A percentile compares a stretch with the other conserved stretches of the same genome.
phyloP scores from a whole-genome alignment of 371 early-diverging fungal species.

The Apophysomyces ossiformis region DNA sequence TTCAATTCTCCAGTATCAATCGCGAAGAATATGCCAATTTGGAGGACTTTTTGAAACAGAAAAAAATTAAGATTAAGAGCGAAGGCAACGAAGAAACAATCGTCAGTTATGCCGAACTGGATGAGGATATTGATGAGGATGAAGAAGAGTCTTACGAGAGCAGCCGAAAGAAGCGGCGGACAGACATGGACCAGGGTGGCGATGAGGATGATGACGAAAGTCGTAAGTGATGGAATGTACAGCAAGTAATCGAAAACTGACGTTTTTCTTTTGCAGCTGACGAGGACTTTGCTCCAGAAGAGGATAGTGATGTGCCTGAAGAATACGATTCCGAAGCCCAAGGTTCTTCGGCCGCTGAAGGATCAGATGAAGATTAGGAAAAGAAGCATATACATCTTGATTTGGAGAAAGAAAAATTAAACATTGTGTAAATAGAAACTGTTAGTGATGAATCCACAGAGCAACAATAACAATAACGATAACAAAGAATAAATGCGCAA shows the following conservation, averaged over 20 bases:
- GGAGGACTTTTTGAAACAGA: conserved; percentile 78
- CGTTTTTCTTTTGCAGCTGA: conserved; percentile 61
- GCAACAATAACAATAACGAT: not conserved
- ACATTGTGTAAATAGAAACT: conserved; percentile 5
- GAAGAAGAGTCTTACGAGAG: conserved; percentile 31
- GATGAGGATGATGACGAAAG: conserved; percentile 68
- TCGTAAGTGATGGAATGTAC: conserved; percentile 42
- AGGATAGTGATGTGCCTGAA: conserved; percentile 88
- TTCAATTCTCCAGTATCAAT: conserved; percentile 86
- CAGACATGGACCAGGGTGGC: conserved; percentile 39
- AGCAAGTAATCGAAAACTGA: not conserved
- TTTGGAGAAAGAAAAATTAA: no score
- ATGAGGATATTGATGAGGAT: conserved; percentile 65
- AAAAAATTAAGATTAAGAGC: conserved; percentile 85
- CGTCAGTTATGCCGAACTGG: conserved; percentile 65
- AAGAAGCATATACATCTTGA: no score
- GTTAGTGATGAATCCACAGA: not conserved
- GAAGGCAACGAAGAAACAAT: conserved; percentile 69
- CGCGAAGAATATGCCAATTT: conserved; percentile 89
- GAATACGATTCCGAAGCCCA: conserved; percentile 86
- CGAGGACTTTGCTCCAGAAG: conserved; percentile 89
- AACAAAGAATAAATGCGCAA: not conserved
- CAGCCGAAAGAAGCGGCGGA: conserved; percentile 54
- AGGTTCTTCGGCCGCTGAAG: conserved; percentile 42
- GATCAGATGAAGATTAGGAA: conserved; percentile 39